Base-by-base conservation (phyloP, 2,329 filamentous ascomycete species). In the Lithohypha guttulata region DNA sequence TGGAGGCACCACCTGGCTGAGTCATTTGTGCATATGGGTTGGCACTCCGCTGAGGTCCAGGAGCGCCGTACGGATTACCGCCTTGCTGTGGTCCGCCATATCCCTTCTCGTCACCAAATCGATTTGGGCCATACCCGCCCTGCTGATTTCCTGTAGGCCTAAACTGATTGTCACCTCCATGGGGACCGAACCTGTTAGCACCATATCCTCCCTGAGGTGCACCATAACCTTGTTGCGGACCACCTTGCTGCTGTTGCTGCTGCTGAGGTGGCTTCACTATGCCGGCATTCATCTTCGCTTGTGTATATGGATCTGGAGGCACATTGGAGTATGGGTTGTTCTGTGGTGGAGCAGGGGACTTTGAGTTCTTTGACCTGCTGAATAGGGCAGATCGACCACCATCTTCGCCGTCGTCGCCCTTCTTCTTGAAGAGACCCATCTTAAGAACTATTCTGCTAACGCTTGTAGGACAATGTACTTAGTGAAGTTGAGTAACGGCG, bases 351-450 rank as follows among this genome's bases (percentile, higher is more conserved):
- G 66, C 62, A 19, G 70, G 61, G 39, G 63, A 66, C 55, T 74
- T 74, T 49, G 63, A 65, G 56, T 73, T 75, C 35, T 64, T 68
- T 47, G 68, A 62, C 48, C 63, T 63, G 47, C 73, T 71, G 51
- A 79, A 78, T 21, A 79, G 69, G n/a, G 72, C 70, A 41, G 61
- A 63, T 56, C 73, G 70, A 55, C 64, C 67, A 26, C 59, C 59
- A 42, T 71, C 62, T 33, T 70, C 68, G 47, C 71, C 71, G 52
- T 61, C 68, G 44, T 64, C 63, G 47, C 65, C 64, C 45, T 63
- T 67, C 55, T 76, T 77, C 55, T 71, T 73, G 53, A 66, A 64
- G 43, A 58, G 58, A 39, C 53, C 52, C 63, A 65, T 66, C 25
- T 29, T 55, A n/a, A n/a, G n/a, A n/a, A n/a, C n/a, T n/a, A n/a